Evolutionary conservation across 148 eudicot genomes (phyloP).

Genomic region (Simmondsia chinensis): DNA sequence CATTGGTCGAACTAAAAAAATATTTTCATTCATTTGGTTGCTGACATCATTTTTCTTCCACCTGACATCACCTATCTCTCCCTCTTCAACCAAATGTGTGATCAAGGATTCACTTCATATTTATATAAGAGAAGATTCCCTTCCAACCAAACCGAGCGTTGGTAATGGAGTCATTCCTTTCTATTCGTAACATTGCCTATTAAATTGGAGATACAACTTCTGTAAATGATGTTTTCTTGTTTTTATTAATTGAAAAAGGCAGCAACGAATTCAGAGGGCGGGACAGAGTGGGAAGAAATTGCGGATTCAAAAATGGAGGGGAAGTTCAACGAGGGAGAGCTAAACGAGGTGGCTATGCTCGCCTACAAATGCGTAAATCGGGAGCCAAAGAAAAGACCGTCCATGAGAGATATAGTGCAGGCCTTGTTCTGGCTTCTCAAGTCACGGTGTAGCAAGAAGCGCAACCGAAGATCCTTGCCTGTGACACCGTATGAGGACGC

Average conservation of each 20-base stretch:
- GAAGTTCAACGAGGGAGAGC: slow-evolving; percentile 53
- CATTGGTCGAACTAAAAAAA: no score
- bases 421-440: slow-evolving; percentile 53
- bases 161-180: not conserved
- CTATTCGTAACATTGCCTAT: not conserved
- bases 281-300: slow-evolving; percentile 89
- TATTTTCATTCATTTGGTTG: no score
- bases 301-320: slow-evolving; percentile 72
- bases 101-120: no score
- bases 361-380: slow-evolving; percentile 75
- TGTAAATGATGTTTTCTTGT: not conserved
- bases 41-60: no score
- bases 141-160: no score
- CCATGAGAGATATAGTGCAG: slow-evolving; percentile 89
- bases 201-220: not conserved
- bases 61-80: no score
- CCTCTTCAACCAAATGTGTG: no score
- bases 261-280: slow-evolving; percentile 77
- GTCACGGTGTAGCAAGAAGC: slow-evolving; percentile 36
- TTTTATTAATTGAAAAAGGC: slow-evolving; percentile 39
- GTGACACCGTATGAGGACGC: slow-evolving; percentile 47
- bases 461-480: slow-evolving; percentile 25
- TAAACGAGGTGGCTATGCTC: slow-evolving; percentile 67
- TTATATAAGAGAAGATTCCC: no score
- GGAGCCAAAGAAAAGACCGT: slow-evolving; percentile 58